Evolutionary conservation across 768 basidiomycete species (phyloP).

Genomic region (Pholiota molesta): DNA sequence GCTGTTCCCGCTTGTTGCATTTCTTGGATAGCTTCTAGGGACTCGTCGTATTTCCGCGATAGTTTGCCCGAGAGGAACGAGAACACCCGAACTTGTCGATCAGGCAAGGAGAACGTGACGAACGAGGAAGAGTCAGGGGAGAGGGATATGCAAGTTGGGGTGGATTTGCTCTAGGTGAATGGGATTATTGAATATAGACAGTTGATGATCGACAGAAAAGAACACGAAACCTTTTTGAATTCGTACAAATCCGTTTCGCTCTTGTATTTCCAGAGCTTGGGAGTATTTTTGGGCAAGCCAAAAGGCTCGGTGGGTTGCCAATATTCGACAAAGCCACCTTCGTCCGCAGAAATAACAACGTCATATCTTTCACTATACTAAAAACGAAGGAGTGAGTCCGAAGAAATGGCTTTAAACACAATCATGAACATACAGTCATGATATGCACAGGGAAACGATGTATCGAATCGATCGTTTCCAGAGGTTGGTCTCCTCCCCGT

Average conservation of each 20-base stretch:
- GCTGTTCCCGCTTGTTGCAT: constrained; percentile 99
- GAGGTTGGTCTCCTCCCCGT: constrained; percentile 77
- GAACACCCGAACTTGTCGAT: constrained; percentile 94
- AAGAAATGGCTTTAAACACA: neutral
- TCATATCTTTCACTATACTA: constrained; percentile 93
- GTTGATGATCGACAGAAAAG: neutral
- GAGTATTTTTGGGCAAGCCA: constrained; percentile 74
- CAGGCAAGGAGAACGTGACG: constrained; percentile 90
- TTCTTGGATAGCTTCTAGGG: constrained; percentile 88
- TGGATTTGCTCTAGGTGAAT: constrained; percentile 75
- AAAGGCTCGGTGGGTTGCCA: constrained; percentile 94
- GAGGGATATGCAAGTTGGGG: constrained; percentile 88
- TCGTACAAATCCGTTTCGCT: constrained; percentile 93
- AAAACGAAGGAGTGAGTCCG: constrained; percentile 6
- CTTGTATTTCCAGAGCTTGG: constrained; percentile 89
- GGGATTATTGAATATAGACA: neutral
- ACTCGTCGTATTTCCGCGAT: constrained; percentile 94
- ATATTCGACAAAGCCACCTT: constrained; percentile 94
- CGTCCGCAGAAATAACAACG: constrained; percentile 92
- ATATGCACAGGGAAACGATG: constrained; percentile 91
- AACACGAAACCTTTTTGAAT: constrained; percentile 86
- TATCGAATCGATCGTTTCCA: constrained; percentile 75
- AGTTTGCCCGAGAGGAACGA: constrained; percentile 89
- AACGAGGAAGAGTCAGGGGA: constrained; percentile 91
- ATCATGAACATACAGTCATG: constrained; percentile 67